These are phyloP conservation scores for Termitomyces eurrhizus DNA, from an alignment of 768 basidiomycete genomes.

Conservation along the genomic window DNA sequence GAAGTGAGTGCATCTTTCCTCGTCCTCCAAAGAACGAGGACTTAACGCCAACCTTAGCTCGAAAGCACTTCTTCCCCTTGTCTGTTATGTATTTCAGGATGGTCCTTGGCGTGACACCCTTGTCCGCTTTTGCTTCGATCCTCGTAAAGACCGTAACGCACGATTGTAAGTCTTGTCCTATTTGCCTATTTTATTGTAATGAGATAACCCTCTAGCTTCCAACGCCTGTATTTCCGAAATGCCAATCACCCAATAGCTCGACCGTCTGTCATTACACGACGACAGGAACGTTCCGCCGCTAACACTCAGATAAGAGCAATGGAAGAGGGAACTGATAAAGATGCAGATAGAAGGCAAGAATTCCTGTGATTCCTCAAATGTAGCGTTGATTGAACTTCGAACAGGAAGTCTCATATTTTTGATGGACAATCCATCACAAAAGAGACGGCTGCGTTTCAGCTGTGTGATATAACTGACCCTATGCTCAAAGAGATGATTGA, in stretches of 20 bases:
- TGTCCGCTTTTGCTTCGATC: slow-evolving; percentile 86
- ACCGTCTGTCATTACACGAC: slow-evolving; percentile 69
- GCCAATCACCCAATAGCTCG: slow-evolving; percentile 76
- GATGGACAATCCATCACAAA: slow-evolving; percentile 78
- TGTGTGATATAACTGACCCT: slow-evolving; percentile 88
- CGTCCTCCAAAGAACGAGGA: background rate
- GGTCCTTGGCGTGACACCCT: slow-evolving; percentile 94
- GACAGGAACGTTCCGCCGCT: slow-evolving; percentile 51
- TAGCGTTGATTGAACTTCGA: slow-evolving; percentile 3
- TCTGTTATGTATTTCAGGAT: slow-evolving; percentile 87
- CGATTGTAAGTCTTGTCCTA: slow-evolving; percentile 59
- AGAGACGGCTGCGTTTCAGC: slow-evolving; percentile 90
- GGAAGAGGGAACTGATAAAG: slow-evolving; percentile 34
- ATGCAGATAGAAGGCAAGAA: slow-evolving; percentile 43
- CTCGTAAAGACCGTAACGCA: slow-evolving; percentile 66
- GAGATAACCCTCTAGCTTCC: slow-evolving; percentile 55
- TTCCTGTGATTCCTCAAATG: slow-evolving; percentile 1
- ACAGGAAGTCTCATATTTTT: slow-evolving; percentile 77
- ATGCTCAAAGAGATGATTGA: slow-evolving; percentile 82
- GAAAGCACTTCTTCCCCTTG: slow-evolving; percentile 74
- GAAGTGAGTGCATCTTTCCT: slow-evolving; percentile 51
- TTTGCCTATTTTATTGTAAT: slow-evolving; percentile 1
- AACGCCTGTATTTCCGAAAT: slow-evolving; percentile 88
- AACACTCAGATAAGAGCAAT: slow-evolving; percentile 35
- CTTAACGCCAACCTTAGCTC: slow-evolving; percentile 44